Conservation (phyloP, 192 early-diverging fungal species). For the Umbelopsis vinacea region DNA sequence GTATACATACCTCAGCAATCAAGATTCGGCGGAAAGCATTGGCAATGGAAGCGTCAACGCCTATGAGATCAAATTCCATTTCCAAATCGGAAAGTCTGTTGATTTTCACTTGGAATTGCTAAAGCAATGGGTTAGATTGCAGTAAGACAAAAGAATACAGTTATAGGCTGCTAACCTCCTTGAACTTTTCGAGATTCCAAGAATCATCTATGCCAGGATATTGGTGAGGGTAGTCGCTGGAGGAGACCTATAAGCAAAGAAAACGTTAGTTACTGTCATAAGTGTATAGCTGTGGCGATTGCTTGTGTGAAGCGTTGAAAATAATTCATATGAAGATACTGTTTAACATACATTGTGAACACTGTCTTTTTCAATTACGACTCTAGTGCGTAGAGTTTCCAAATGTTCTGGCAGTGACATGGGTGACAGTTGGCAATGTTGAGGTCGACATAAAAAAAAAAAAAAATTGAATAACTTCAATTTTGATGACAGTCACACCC, state of each 20-base stretch:
- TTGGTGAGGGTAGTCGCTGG: constrained; percentile 76
- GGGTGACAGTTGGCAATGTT: neutral
- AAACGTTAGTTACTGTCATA: neutral
- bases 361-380: constrained; percentile 69
- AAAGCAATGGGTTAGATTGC: neutral
- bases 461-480: constrained; percentile 8
- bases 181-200: constrained; percentile 73
- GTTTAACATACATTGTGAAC: constrained; percentile 64
- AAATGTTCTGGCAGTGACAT: constrained; percentile 39
- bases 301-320: too few species aligned
- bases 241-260: constrained; percentile 62
- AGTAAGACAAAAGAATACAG: neutral
- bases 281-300: too few species aligned
- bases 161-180: constrained; percentile 51
- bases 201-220: constrained; percentile 64
- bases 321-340: neutral
- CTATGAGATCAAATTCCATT: constrained; percentile 97
- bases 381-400: constrained; percentile 57
- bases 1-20: constrained; percentile 79
- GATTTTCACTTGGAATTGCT: constrained; percentile 79
- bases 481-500: neutral
- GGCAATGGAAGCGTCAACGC: constrained; percentile 90
- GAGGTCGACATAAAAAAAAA: constrained; percentile 22
- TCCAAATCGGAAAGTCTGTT: constrained; percentile 65
- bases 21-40: constrained; percentile 93